phyloP scores from a whole-genome alignment of 2,329 filamentous ascomycete species.

The Ophiostoma montium region DNA sequence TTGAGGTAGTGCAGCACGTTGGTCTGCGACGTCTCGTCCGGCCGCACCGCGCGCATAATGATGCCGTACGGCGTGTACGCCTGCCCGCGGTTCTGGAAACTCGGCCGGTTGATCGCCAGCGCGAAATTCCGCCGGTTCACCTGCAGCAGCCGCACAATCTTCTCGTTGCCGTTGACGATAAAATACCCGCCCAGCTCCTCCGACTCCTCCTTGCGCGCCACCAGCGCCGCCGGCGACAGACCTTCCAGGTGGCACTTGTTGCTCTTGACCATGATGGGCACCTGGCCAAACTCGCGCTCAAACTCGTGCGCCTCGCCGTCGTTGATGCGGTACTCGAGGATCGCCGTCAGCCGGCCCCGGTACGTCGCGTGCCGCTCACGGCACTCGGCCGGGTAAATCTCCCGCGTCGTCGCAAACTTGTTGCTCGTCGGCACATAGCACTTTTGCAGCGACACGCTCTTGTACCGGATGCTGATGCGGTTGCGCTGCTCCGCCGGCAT shows the following conservation, averaged over 20 bases:
- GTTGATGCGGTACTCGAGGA: slow-evolving; percentile 77
- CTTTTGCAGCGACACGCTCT: slow-evolving; percentile 71
- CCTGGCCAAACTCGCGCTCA: slow-evolving; percentile 69
- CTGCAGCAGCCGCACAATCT: slow-evolving; percentile 84
- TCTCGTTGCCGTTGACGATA: slow-evolving; percentile 94
- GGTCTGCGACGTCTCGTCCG: slow-evolving; percentile 96
- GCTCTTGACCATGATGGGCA: slow-evolving; percentile 92
- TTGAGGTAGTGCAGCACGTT: slow-evolving; percentile 92
- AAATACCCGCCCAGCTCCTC: slow-evolving; percentile 97
- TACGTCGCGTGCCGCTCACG: slow-evolving; percentile 89
- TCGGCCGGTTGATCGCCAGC: slow-evolving; percentile 82
- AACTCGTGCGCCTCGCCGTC: slow-evolving; percentile 73
- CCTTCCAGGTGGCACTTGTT: slow-evolving; percentile 84
- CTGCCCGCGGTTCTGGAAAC: slow-evolving; percentile 75
- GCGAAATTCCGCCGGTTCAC: slow-evolving; percentile 87
- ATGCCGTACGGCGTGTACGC: slow-evolving; percentile 85
- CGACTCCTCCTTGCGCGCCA: slow-evolving; percentile 81
- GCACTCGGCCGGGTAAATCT: slow-evolving; percentile 84
- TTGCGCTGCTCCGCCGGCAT: slow-evolving; percentile 50
- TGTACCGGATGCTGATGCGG: slow-evolving; percentile 62
- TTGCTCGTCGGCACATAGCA: slow-evolving; percentile 66
- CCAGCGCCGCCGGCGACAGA: slow-evolving; percentile 67
- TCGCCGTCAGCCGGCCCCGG: slow-evolving; percentile 68
- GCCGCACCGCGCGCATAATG: slow-evolving; percentile 78
- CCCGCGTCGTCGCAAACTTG: slow-evolving; percentile 70